A percentile compares a stretch with the other conserved stretches of the same genome.
Conservation (phyloP, 192 early-diverging fungal species). For the Coemansia sp. region DNA sequence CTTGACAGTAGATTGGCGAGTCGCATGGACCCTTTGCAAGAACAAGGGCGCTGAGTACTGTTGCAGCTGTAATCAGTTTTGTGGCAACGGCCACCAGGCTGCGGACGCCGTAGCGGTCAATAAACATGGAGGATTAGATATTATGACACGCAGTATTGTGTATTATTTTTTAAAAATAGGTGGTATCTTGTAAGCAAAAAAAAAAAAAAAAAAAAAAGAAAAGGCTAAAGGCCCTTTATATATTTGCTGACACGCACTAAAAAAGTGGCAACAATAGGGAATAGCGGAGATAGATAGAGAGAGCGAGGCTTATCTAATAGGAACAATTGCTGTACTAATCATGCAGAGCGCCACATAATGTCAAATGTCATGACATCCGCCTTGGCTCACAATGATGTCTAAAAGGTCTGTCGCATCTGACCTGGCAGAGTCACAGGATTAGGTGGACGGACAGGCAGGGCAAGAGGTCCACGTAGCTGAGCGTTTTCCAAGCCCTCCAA, state of each 20-base stretch:
- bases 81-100: background rate
- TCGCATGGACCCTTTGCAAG: constrained; percentile 48
- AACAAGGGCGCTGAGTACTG: background rate
- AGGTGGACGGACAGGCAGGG: background rate
- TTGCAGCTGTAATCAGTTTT: background rate
- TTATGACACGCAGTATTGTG: background rate
- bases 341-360: background rate
- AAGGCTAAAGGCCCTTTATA: background rate
- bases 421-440: background rate
- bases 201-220: background rate
- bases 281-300: too few relatives aligned
- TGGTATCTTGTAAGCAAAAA: background rate
- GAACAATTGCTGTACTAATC: background rate
- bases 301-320: too few relatives aligned
- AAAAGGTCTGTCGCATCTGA: constrained; percentile 6
- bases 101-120: background rate
- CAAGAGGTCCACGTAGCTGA: background rate
- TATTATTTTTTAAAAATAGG: background rate
- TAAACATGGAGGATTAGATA: background rate
- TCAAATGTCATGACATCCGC: too few relatives aligned
- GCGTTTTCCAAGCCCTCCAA: constrained; percentile 5
- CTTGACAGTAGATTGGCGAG: constrained; percentile 72
- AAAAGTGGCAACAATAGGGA: too few relatives aligned
- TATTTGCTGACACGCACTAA: too few relatives aligned
- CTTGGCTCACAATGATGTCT: background rate